These are phyloP conservation scores for Arachnopeziza araneosa DNA, from an alignment of 2,329 filamentous ascomycete species.

Conservation along the genomic window DNA sequence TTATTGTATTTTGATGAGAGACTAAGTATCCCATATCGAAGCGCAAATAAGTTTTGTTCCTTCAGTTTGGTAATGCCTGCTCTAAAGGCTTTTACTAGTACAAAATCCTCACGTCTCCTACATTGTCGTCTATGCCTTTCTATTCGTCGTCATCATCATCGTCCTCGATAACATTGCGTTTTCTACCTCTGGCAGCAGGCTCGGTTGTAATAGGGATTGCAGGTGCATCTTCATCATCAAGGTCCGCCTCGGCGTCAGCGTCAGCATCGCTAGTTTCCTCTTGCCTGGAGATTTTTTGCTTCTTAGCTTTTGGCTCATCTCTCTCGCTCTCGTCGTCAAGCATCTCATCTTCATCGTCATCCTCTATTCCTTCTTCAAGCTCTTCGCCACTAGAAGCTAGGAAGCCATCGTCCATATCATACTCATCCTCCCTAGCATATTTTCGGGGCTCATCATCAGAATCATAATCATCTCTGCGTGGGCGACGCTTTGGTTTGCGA, in stretches of 20 bases:
- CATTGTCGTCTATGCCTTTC: background rate
- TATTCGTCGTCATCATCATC: slow-evolving; percentile 41
- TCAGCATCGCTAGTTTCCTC: slow-evolving; percentile 42
- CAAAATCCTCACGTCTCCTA: background rate
- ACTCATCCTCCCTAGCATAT: slow-evolving; percentile 64
- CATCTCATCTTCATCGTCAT: slow-evolving; percentile 37
- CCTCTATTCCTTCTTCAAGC: slow-evolving; percentile 50
- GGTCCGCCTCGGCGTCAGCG: slow-evolving; percentile 49
- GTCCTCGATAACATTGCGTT: slow-evolving; percentile 55
- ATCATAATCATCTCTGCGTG: slow-evolving; percentile 61
- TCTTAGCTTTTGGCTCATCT: slow-evolving; percentile 28
- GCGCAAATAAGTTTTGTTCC: background rate
- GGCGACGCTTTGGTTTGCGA: slow-evolving; percentile 46
- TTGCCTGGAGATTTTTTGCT: slow-evolving; percentile 28
- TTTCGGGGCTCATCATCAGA: slow-evolving; percentile 69
- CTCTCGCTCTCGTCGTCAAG: slow-evolving; percentile 42
- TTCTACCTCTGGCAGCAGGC: slow-evolving; percentile 37
- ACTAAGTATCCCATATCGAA: background rate
- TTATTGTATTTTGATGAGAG: background rate
- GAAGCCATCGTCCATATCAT: slow-evolving; percentile 76
- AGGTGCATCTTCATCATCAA: slow-evolving; percentile 43
- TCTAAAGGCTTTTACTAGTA: background rate
- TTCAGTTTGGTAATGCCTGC: background rate
- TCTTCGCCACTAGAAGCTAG: slow-evolving; percentile 72
- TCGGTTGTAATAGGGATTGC: slow-evolving; percentile 32